phyloP scores from a whole-genome alignment of 306 rosid genomes.

The Cajanus cajan region DNA sequence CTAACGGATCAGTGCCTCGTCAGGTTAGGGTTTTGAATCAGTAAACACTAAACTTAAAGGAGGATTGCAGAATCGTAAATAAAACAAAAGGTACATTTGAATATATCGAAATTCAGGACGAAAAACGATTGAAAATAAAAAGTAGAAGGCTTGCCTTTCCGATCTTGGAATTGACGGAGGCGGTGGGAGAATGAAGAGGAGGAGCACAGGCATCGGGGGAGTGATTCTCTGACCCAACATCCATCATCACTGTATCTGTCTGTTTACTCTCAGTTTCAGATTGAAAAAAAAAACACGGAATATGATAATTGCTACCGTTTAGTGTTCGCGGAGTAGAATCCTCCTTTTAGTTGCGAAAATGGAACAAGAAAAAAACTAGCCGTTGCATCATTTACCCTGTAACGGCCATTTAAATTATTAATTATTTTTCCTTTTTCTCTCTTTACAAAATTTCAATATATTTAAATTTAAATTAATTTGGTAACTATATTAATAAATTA shows the following conservation, averaged over 20 bases:
- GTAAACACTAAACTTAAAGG: constrained; percentile 5
- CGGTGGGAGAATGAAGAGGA: constrained; percentile 29
- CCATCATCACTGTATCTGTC: constrained; percentile 35
- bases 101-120: constrained; percentile 11
- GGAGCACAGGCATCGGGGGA: constrained; percentile 2
- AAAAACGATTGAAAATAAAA: not conserved
- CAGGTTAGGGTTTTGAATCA: constrained; percentile 13
- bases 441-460: not conserved
- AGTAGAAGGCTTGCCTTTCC: constrained; percentile 44
- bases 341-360: not conserved
- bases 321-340: not conserved
- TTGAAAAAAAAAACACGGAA: not conserved
- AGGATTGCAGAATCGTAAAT: not conserved
- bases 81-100: not conserved
- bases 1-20: not conserved
- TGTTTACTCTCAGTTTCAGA: not conserved
- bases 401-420: constrained; percentile 22
- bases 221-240: constrained; percentile 46
- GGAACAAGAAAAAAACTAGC: constrained; percentile 28
- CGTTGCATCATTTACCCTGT: constrained; percentile 11
- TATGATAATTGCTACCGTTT: not conserved
- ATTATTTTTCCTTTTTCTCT: not conserved
- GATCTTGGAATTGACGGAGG: constrained; percentile 55
- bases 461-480: not conserved
- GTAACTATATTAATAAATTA: not conserved